Base-by-base conservation (phyloP, 2,329 filamentous ascomycete genomes). In the Cryphonectria naterciae region DNA sequence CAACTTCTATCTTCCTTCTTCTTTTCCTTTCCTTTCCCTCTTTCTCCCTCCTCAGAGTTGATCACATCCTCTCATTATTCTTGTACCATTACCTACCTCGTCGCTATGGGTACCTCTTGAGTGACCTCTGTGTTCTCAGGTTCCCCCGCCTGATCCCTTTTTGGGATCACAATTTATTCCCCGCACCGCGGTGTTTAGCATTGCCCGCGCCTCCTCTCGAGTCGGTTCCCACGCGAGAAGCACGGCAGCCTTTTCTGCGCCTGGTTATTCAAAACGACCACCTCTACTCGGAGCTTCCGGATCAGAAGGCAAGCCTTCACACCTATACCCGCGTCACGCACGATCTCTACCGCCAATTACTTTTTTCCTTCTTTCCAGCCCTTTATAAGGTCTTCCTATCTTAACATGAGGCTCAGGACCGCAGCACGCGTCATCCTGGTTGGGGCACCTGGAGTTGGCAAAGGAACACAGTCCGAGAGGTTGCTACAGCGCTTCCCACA, bases 381-480 rank as follows among this genome's bases (percentile, higher is more conserved):
- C 8, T 58, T 54, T 11, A 56, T n/a, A 49, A 54, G n/a, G 46
- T 60, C 58, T 63, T 69, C 71, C 62, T 66, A 68, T 68, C 73
- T 52, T 65, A 81, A 76, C 75, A 91, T 91, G 89, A 86, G 89
- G 83, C 88, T 97, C 78, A 88, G 87, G 75, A 91, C 87, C 83
- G 95, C 96, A 70, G 96, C 96, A 68, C 92, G 96, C 74, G 91
- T 98, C 74, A 98, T 99, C 79, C 89, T 99, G 75, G 89, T 99
- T 77, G 96, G 96, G 76, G 95, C 95, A 67, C 96, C 96, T n/a
- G 95, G 95, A 71, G 96, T 97, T 70, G 96, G 96, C 74, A 99
- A 99, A 82, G 96, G 95, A 74, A 99, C 96, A 3, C 96, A 99
- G 84, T 94, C 93, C 67, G 93, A 97, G 81, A 90, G 96, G 73